Evolutionary conservation across 2,329 filamentous ascomycete species (phyloP).

Genomic region (Penicillium glabrum): DNA sequence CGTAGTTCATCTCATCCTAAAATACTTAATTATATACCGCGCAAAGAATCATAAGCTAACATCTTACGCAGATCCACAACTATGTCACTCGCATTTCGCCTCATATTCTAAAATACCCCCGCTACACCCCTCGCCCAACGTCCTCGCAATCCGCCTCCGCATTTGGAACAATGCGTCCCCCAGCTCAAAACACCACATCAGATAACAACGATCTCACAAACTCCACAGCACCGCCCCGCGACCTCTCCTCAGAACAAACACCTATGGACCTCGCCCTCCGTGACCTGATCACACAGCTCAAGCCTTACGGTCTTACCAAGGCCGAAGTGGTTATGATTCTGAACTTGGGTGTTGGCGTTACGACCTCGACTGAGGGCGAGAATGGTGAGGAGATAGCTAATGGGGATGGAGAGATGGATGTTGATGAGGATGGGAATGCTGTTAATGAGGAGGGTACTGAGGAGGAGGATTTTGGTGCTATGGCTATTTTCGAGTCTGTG

Average conservation of each 20-base stretch:
- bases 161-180: slow-evolving; percentile 18
- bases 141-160: slow-evolving; percentile 23
- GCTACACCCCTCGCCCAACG: slow-evolving; percentile 25
- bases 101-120: slow-evolving; percentile 40
- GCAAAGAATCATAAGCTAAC: neutral
- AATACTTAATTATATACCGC: neutral
- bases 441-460: slow-evolving; percentile 14
- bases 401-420: slow-evolving; percentile 23
- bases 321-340: slow-evolving; percentile 48
- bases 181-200: slow-evolving; percentile 8
- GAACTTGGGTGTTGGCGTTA: slow-evolving; percentile 45
- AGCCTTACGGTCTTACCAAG: slow-evolving; percentile 46
- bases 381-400: slow-evolving; percentile 12
- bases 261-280: slow-evolving; percentile 41
- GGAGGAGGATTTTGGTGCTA: slow-evolving; percentile 35
- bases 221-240: neutral
- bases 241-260: slow-evolving; percentile 21
- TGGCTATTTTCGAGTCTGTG: slow-evolving; percentile 40
- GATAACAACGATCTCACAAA: slow-evolving; percentile 1
- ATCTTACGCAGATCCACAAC: slow-evolving; percentile 38
- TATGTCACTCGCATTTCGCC: slow-evolving; percentile 42
- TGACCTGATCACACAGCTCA: slow-evolving; percentile 35
- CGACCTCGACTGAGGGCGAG: slow-evolving; percentile 3
- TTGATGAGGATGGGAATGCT: slow-evolving; percentile 13
- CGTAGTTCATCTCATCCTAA: neutral